These are phyloP conservation scores for Boletus reticulatus DNA, from an alignment of 768 basidiomycete genomes.

Conservation along the genomic window DNA sequence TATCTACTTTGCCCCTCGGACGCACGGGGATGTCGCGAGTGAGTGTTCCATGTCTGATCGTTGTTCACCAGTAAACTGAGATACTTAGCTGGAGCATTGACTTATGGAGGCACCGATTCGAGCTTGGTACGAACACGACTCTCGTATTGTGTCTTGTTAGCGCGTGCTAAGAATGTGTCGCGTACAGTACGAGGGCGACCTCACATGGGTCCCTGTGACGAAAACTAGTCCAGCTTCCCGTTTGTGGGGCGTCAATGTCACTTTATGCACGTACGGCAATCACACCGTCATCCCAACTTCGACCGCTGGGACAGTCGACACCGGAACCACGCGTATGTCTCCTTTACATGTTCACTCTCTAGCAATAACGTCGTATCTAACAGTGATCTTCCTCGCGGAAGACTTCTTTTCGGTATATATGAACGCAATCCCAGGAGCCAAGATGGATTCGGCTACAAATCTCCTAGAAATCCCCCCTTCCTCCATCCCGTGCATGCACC, in stretches of 20 bases:
- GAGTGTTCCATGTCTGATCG: background rate
- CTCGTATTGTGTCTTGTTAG: no score
- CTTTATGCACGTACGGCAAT: conserved; percentile 12
- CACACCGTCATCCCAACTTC: conserved; percentile 13
- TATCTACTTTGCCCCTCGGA: conserved; percentile 23
- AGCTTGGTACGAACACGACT: conserved; percentile 18
- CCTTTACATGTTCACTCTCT: background rate
- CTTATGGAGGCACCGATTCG: conserved; percentile 20
- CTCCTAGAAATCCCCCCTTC: conserved; percentile 15
- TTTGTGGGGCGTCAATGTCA: conserved; percentile 33
- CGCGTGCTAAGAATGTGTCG: background rate
- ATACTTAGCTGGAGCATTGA: conserved; percentile 26
- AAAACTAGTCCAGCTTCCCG: conserved; percentile 16
- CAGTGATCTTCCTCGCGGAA: conserved; percentile 22
- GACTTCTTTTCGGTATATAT: conserved; percentile 18
- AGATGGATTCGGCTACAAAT: background rate
- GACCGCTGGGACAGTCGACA: conserved; percentile 29
- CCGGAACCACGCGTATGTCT: conserved; percentile 22
- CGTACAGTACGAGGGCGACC: conserved; percentile 19
- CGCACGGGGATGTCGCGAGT: conserved; percentile 14
- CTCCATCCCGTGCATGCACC: background rate
- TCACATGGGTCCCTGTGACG: conserved; percentile 27
- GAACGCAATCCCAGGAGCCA: conserved; percentile 14
- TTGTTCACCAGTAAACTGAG: background rate
- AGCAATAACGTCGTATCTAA: background rate